These are phyloP conservation scores for Venturia oleaginea DNA, from an alignment of 2,329 filamentous ascomycete genomes.

Conservation along the genomic window DNA sequence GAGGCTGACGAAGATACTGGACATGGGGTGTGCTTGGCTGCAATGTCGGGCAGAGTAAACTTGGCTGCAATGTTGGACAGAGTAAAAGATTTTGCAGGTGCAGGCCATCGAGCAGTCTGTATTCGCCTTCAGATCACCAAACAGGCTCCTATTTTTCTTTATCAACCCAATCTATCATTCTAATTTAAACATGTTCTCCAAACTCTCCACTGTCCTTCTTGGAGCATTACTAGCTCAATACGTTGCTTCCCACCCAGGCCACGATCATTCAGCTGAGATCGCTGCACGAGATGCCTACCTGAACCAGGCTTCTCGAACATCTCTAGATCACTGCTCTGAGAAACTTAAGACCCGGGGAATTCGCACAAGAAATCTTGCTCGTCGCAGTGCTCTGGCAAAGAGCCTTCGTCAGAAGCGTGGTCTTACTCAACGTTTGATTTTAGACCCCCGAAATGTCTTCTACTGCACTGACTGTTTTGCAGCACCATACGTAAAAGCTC, in stretches of 20 bases:
- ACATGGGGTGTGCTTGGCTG: background rate
- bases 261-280: slow-evolving; percentile 28
- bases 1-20: background rate
- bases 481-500: slow-evolving; percentile 19
- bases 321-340: slow-evolving; percentile 32
- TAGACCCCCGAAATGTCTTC: too few relatives aligned
- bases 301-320: slow-evolving; percentile 28
- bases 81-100: background rate
- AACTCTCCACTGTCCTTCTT: slow-evolving; percentile 20
- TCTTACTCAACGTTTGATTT: slow-evolving; percentile 1
- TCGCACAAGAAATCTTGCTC: slow-evolving; percentile 32
- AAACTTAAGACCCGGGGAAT: slow-evolving; percentile 31
- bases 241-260: slow-evolving; percentile 29
- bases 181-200: slow-evolving; percentile 19
- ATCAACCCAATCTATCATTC: background rate
- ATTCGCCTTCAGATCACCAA: background rate
- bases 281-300: slow-evolving; percentile 28
- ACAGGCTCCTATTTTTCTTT: background rate
- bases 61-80: background rate
- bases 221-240: slow-evolving; percentile 23
- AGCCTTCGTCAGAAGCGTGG: slow-evolving; percentile 31
- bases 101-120: background rate
- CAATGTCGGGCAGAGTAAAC: background rate
- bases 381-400: slow-evolving; percentile 32
- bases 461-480: background rate